Conservation (phyloP, 331 rosid species). For the Pyracantha coccinea region DNA sequence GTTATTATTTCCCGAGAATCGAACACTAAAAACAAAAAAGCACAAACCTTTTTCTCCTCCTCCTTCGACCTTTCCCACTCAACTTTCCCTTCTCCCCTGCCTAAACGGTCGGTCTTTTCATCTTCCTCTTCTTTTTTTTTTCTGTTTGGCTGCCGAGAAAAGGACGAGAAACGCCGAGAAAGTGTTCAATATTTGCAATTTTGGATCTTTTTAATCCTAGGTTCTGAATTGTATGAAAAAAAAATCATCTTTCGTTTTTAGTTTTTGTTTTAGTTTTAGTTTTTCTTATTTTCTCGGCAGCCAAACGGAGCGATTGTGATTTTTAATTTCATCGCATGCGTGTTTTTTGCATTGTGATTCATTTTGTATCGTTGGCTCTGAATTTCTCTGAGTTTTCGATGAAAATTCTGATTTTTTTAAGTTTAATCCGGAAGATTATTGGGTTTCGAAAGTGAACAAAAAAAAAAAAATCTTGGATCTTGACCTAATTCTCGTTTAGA, state of each 20-base stretch:
- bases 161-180: background rate
- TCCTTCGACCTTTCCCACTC: background rate
- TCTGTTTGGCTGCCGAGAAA: constrained; percentile 8
- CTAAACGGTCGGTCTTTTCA: constrained; percentile 19
- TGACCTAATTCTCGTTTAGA: background rate
- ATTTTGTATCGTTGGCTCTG: background rate
- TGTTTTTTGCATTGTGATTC: background rate
- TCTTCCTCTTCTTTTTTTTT: background rate
- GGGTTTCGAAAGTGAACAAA: background rate
- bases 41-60: background rate
- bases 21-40: constrained; percentile 8
- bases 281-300: background rate
- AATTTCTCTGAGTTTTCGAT: background rate
- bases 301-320: background rate
- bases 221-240: background rate
- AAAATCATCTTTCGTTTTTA: background rate
- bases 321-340: background rate
- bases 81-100: background rate
- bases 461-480: background rate
- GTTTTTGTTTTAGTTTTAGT: too few relatives aligned
- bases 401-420: background rate
- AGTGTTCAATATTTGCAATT: background rate
- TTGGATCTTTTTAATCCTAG: background rate
- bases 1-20: background rate
- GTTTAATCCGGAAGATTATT: background rate